Evolutionary conservation across 225 moss, liverwort and hornwort genomes (phyloP).

Genomic region (Asterella californica): DNA sequence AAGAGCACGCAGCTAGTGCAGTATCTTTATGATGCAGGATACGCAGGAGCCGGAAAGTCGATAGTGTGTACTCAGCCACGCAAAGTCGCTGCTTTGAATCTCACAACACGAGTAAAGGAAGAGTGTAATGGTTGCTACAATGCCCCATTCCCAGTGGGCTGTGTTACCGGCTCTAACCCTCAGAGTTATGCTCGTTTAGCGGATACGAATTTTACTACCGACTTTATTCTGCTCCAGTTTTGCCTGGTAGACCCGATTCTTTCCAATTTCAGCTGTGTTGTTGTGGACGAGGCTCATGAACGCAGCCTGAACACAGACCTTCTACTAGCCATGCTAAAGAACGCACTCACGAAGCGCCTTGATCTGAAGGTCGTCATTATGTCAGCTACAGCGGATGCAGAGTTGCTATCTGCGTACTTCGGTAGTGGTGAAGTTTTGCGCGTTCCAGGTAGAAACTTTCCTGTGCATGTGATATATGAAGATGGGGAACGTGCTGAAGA

Average conservation of each 20-base stretch:
- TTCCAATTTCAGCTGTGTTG: slow-evolving; percentile 35
- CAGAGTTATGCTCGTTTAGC: slow-evolving; percentile 21
- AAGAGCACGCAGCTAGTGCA: slow-evolving; percentile 51
- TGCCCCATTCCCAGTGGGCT: slow-evolving; percentile 28
- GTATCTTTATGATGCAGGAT: slow-evolving; percentile 47
- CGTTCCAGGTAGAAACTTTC: slow-evolving; percentile 46
- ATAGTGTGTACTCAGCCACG: slow-evolving; percentile 51
- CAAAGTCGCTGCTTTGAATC: slow-evolving; percentile 38
- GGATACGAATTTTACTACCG: slow-evolving; percentile 43
- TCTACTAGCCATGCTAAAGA: slow-evolving; percentile 41
- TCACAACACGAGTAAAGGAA: slow-evolving; percentile 41
- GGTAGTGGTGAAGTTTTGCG: slow-evolving; percentile 30
- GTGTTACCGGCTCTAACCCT: slow-evolving; percentile 22
- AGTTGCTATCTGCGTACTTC: slow-evolving; percentile 41
- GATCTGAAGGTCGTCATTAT: slow-evolving; percentile 50
- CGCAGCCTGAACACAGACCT: slow-evolving; percentile 50
- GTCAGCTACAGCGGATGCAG: slow-evolving; percentile 49
- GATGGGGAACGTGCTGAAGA: slow-evolving; percentile 15
- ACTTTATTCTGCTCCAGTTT: slow-evolving; percentile 47
- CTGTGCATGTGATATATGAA: slow-evolving; percentile 41
- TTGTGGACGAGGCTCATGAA: slow-evolving; percentile 55
- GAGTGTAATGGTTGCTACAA: slow-evolving; percentile 37
- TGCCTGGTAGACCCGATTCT: slow-evolving; percentile 41
- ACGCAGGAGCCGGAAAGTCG: slow-evolving; percentile 22
- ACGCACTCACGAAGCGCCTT: slow-evolving; percentile 26